Base-by-base conservation (phyloP, 495 filamentous ascomycete species). In the Paragyromitra xinjiangensis region DNA sequence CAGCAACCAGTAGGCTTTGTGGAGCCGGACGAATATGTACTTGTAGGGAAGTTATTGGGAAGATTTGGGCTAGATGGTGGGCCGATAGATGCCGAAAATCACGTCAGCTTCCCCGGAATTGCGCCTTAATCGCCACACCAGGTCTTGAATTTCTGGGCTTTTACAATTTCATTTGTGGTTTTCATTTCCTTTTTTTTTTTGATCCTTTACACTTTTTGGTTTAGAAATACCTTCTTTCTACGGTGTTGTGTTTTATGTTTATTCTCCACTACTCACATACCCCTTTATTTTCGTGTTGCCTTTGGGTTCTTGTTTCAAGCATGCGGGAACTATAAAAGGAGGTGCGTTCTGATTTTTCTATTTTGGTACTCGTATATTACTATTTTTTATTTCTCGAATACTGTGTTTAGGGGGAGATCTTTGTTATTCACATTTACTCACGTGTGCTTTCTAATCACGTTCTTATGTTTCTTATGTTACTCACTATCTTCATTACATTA, bases 21-120 rank as follows among this genome's bases (percentile, higher is more conserved):
- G 53, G 91, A 94, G 80, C 91, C 93, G 40, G 90, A 94, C 82
- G 95, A 98, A 75, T 96, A 92, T 83, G 77, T 94, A 64, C 90
- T 90, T 42, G 91, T 99, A 64, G 88, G 92, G 7, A 94, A 93
- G 78, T 84, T 98, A 78, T 63, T 83, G 29, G 75, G 81, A 73
- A 85, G 84, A 63, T 83, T 85, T 83, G 78, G 81, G 76, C 70
- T 79, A 34, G 64, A 81, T 73, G 71, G 82, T 59, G 77, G 48
- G 37, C 55, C 71, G 16, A 48, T 69, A 19, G 73, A 72, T 29
- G 7, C 51, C n/a, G 78, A 78, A 6, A 62, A 44, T 29, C 40
- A 56, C 37, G 19, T 55, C 42, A 50, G 61, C 6, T 77, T 73
- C 29, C 74, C 74, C 2, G 69, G 59, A 6, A 77, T 77, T 66